phyloP scores from a whole-genome alignment of 257 asterid genomes.

The Scutellaria baicalensis region DNA sequence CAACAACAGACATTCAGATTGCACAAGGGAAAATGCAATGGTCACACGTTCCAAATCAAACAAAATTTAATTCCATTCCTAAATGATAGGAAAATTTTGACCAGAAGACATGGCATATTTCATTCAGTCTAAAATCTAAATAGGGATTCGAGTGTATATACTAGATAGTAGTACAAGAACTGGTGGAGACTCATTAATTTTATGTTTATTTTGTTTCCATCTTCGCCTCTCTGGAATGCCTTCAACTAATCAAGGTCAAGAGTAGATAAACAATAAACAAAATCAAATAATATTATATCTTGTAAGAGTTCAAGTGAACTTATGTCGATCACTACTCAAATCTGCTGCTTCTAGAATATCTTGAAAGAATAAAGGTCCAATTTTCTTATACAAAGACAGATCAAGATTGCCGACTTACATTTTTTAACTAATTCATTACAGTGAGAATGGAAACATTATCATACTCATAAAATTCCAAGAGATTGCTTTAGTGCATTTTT shows the following conservation, averaged over 20 bases:
- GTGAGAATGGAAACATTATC: neutral
- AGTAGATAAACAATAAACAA: neutral
- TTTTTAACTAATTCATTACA: neutral
- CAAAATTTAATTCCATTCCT: neutral
- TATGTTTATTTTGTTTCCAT: neutral
- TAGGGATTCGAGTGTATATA: neutral
- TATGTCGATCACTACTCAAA: neutral
- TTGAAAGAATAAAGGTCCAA: neutral
- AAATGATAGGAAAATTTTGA: neutral
- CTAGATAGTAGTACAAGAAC: neutral
- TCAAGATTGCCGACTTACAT: neutral
- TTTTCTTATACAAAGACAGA: neutral
- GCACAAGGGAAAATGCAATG: slow-evolving; percentile 10
- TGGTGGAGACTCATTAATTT: neutral
- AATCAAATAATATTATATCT: neutral
- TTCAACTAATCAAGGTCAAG: slow-evolving; percentile 4
- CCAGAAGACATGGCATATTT: neutral
- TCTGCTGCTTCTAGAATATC: neutral
- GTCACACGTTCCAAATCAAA: neutral
- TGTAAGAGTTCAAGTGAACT: neutral
- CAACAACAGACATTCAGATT: slow-evolving; percentile 1
- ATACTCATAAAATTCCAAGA: neutral
- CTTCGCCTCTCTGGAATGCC: neutral
- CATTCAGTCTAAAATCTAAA: neutral
- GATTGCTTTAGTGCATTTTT: neutral